phyloP scores from a whole-genome alignment of 495 filamentous ascomycete genomes.

The Penicillium lividum region DNA sequence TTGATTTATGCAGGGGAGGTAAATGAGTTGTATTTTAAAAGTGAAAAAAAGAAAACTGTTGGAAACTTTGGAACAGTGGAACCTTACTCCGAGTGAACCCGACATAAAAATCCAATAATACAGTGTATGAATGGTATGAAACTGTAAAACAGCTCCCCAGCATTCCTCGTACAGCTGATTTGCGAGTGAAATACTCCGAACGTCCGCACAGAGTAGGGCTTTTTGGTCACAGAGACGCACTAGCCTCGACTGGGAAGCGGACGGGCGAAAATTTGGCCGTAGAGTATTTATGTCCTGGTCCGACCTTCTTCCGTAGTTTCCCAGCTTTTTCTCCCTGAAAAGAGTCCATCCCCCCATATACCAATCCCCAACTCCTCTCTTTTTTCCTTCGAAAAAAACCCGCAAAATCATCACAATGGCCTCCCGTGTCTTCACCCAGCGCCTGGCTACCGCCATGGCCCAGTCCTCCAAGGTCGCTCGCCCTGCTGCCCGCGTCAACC shows the following conservation, averaged over 20 bases:
- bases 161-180: conserved; percentile 26
- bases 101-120: not conserved
- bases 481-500: conserved; percentile 62
- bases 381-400: conserved; percentile 16
- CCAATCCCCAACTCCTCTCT: conserved; percentile 27
- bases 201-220: conserved; percentile 41
- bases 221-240: conserved; percentile 36
- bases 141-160: conserved; percentile 22
- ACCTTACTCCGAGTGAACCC: conserved; percentile 4
- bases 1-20: not conserved
- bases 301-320: conserved; percentile 40
- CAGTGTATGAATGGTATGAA: conserved; percentile 6
- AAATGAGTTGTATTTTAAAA: not conserved
- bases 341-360: conserved; percentile 28
- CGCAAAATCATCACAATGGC: conserved; percentile 64
- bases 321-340: conserved; percentile 48
- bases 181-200: conserved; percentile 23
- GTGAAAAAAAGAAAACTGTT: not conserved
- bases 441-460: conserved; percentile 76
- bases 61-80: not conserved
- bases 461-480: conserved; percentile 67
- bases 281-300: conserved; percentile 46
- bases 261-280: conserved; percentile 49
- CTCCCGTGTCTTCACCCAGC: conserved; percentile 68
- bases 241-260: conserved; percentile 40